A percentile compares a stretch with the other conserved stretches of the same genome.
Evolutionary conservation across 2,329 filamentous ascomycete species (phyloP).

Genomic region (Fusarium chuoi): DNA sequence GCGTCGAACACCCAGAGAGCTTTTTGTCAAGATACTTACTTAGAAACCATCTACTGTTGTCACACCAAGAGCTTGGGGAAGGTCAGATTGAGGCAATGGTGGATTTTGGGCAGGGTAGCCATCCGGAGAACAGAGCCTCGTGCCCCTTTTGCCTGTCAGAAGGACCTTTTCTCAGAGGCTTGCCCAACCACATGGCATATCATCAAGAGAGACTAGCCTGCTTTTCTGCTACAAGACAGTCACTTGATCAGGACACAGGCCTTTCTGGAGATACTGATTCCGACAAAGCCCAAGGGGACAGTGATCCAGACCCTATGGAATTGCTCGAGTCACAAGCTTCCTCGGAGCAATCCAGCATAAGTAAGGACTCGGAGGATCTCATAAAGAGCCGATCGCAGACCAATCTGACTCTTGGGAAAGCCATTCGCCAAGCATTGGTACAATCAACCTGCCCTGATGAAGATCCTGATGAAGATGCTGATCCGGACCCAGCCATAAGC

Average conservation of each 20-base stretch:
- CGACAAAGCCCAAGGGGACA: background rate
- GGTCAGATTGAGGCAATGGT: background rate
- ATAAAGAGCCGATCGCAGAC: no score
- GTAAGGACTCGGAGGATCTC: background rate
- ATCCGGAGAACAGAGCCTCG: background rate
- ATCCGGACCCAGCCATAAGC: background rate
- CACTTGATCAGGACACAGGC: background rate
- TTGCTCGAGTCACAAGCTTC: background rate
- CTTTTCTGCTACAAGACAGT: background rate
- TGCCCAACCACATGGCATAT: background rate
- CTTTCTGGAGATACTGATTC: background rate
- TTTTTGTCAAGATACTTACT: background rate
- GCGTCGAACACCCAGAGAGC: background rate
- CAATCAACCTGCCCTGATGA: rapidly evolving
- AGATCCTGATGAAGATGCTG: background rate
- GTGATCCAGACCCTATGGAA: background rate
- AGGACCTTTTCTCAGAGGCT: background rate
- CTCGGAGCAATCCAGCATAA: background rate
- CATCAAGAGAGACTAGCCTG: background rate
- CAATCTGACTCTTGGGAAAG: background rate
- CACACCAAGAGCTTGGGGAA: background rate
- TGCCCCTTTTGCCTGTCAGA: background rate
- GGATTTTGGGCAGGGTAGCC: background rate
- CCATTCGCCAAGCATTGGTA: background rate
- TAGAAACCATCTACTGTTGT: background rate